phyloP scores from a whole-genome alignment of 371 early-diverging fungal species.

The Mucor racemosus region DNA sequence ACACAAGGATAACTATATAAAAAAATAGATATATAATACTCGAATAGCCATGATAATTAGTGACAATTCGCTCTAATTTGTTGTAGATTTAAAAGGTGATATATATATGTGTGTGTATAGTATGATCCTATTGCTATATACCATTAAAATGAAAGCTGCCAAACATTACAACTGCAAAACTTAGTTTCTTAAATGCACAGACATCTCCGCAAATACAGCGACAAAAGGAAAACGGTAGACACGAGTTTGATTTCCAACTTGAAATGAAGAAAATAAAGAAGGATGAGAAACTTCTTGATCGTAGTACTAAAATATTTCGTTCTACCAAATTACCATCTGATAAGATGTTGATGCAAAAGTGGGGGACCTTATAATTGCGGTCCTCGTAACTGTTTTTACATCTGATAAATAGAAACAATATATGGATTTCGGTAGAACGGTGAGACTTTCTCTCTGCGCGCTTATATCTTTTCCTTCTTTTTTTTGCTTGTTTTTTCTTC shows the following conservation, averaged over 20 bases:
- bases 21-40: background rate
- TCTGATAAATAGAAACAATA: conserved; percentile 3
- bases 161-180: too few species aligned
- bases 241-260: conserved; percentile 16
- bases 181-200: background rate
- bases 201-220: conserved; percentile 14
- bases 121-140: background rate
- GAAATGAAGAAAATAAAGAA: background rate
- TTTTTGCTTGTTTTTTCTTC: background rate
- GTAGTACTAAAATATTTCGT: background rate
- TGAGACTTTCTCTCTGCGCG: conserved; percentile 6
- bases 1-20: background rate
- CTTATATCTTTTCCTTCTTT: conserved; percentile 7
- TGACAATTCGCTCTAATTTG: background rate
- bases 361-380: background rate
- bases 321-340: conserved; percentile 10
- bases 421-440: conserved; percentile 1
- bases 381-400: background rate
- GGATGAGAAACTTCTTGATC: conserved; percentile 10
- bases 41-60: background rate
- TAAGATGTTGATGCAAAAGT: conserved; percentile 12
- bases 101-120: too few species aligned
- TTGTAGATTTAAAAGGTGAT: background rate
- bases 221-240: background rate
- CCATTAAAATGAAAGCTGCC: background rate